phyloP scores from a whole-genome alignment of 257 asterid species.

The Nicotiana attenuata region DNA sequence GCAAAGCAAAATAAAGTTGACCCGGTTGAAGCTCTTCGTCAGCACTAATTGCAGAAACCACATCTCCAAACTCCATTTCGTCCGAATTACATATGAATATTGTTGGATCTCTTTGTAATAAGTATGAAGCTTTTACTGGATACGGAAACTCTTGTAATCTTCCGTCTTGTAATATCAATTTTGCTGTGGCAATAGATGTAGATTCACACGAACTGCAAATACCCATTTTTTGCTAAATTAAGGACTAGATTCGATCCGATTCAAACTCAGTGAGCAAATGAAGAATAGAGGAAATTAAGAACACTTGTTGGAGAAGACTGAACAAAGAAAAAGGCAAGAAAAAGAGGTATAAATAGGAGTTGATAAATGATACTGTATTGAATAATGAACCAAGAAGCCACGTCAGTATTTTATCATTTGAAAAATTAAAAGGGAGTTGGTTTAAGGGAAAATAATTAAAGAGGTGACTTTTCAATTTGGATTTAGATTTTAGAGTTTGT shows the following conservation, averaged over 20 bases:
- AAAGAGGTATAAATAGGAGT: not conserved
- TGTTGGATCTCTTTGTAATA: slow-evolving; percentile 60
- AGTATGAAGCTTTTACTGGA: slow-evolving; percentile 70
- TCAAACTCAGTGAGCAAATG: no score
- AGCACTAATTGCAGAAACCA: slow-evolving; percentile 56
- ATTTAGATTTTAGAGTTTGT: not conserved
- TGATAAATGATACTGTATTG: slow-evolving; percentile 15
- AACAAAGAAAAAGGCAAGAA: not conserved
- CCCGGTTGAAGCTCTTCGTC: slow-evolving; percentile 84
- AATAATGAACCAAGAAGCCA: slow-evolving; percentile 43
- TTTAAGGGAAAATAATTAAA: not conserved
- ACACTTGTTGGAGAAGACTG: no score
- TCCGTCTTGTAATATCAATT: slow-evolving; percentile 65
- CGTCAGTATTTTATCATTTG: slow-evolving; percentile 32
- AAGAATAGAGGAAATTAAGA: no score
- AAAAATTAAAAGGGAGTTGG: not conserved
- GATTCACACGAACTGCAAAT: slow-evolving; percentile 83
- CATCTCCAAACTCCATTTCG: slow-evolving; percentile 82
- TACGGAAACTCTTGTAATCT: slow-evolving; percentile 71
- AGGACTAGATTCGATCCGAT: not conserved
- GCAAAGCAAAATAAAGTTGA: slow-evolving; percentile 82
- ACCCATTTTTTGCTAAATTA: slow-evolving; percentile 39
- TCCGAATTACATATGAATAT: slow-evolving; percentile 85
- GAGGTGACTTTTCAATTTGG: slow-evolving; percentile 4
- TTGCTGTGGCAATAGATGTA: slow-evolving; percentile 67